Evolutionary conservation across 2,329 filamentous ascomycete genomes (phyloP).

Genomic region (Colletotrichum cereale): DNA sequence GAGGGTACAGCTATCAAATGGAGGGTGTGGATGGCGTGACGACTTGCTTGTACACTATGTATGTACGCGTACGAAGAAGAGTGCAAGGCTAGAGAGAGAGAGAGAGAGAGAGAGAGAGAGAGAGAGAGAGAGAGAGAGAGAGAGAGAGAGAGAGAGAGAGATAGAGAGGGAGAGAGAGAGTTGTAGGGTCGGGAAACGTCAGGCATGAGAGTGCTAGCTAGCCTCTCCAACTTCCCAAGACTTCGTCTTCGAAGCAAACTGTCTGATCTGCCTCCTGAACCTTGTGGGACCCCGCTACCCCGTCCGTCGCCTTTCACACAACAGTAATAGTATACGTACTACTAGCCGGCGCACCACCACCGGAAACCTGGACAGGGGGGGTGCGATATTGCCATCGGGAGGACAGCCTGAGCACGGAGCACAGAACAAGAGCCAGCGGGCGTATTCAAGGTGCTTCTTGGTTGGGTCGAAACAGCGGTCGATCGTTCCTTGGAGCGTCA

Average conservation of each 20-base stretch:
- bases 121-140: too few relatives aligned
- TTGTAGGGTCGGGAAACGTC: neutral
- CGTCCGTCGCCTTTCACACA: neutral
- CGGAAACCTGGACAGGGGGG: constrained; percentile 5
- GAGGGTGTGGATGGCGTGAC: neutral
- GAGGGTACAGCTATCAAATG: neutral
- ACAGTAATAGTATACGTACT: neutral
- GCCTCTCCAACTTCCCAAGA: neutral
- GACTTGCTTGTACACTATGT: constrained; percentile 5
- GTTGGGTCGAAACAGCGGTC: neutral
- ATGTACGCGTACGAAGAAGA: neutral
- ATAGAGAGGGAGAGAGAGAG: neutral
- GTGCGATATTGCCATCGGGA: neutral
- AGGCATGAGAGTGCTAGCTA: neutral
- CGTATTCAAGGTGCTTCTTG: neutral
- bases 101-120: neutral
- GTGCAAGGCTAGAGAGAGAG: too few relatives aligned
- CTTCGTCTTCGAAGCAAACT: neutral
- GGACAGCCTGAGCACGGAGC: neutral
- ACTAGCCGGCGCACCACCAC: constrained; percentile 1
- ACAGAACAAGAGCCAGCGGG: neutral
- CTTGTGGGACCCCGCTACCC: neutral
- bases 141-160: neutral
- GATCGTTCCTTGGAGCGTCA: neutral
- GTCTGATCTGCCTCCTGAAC: neutral